Evolutionary conservation across 208 protist species (phyloP), one percentile per base, ranked within the genome.

Genomic region (Tritrichomonas musculus): DNA sequence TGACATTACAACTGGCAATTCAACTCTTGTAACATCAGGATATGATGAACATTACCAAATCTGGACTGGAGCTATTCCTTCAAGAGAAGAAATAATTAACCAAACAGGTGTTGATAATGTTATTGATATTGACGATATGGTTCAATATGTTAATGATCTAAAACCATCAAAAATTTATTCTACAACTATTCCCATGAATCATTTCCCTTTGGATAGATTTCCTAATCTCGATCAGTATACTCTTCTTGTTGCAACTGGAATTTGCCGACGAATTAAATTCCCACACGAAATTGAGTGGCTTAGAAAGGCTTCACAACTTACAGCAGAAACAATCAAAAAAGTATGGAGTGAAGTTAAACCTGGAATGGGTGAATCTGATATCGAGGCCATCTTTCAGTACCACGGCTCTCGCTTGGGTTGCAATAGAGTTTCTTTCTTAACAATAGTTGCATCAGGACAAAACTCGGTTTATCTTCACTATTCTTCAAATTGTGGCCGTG

Each of bases 381-480:
- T 94, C 8, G 93, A 94, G 1, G 33, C 75, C 1, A 55, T 30
- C 0, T 77, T 94, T 33, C 41, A 93, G 22, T 92, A 82, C 47
- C n/a, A 30, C 22, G 72, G 60, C 17, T 47, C 25, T 22, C n/a
- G 69, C 27, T 33, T 64, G 14, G 93, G 93, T 17, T 55, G 36
- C 27, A 22, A 65, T 14, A 49, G 92, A 44, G 60, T 80, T 30
- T 57, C 92, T 13, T 97, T 96, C 84, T 93, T 93, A 3, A 94
- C 94, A 65, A 96, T 96, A 65, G 94, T 93, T 88, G 95, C 93
- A 14, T 94, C 93, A 0, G 96, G 96, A 8, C 93, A 66, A 0
- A 88, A 96, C 84, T 50, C 92, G 2, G 64, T 94, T 36, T 94
- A 94, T 33, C 92, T 97, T 3, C 96, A 97, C 73, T 96, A 96